Evolutionary conservation across 371 early-diverging fungal species (phyloP), one percentile per base, ranked within the genome.

Genomic region (Rhizomucor pusillus): DNA sequence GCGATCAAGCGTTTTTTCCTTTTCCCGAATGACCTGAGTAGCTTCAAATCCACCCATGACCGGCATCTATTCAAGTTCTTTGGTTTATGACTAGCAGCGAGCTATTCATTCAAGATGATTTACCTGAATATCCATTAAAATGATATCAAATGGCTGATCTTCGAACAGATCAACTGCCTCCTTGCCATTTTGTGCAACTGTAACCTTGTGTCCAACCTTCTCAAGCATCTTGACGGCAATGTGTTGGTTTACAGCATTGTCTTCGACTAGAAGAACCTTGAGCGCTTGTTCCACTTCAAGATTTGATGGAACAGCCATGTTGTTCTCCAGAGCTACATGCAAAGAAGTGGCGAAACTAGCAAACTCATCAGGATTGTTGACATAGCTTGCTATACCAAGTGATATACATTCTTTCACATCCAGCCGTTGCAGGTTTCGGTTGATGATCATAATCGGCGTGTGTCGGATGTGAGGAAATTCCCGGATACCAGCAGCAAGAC

Each of bases 211-310:
- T 29, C 86, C 85, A 56, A 84, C 80, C 66, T 85, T 85, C 56
- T 87, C 85, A 46, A 91, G 61, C 33, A 89, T 84, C 20, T 84
- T 77, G 16, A 87, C 76, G 0, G 88, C 88, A 44, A 91, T 57
- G 65, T 85, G 87, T 54, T 89, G 90, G 64, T 91, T 91, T 50
- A 91, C 88, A 40, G 84, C 69, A 50, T 91, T 90, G 59, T 90
- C 92, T 63, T 90, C 92, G 10, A 89, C 90, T 35, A 91, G 63
- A 33, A 91, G 63, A 48, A 91, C 86, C 37, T 85, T 72, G 83
- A 82, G 11, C 86, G 70, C 69, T 13, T 71, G 66, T 47, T 71
- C 69, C 23, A 60, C 59, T n/a, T 81, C 69, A 48, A 82, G 81
- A 20, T 69, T 73, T 6, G 85, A 77, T 43, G 83, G 50, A 5